Conservation (phyloP, 768 basidiomycete genomes). For the Suillus paluster region DNA sequence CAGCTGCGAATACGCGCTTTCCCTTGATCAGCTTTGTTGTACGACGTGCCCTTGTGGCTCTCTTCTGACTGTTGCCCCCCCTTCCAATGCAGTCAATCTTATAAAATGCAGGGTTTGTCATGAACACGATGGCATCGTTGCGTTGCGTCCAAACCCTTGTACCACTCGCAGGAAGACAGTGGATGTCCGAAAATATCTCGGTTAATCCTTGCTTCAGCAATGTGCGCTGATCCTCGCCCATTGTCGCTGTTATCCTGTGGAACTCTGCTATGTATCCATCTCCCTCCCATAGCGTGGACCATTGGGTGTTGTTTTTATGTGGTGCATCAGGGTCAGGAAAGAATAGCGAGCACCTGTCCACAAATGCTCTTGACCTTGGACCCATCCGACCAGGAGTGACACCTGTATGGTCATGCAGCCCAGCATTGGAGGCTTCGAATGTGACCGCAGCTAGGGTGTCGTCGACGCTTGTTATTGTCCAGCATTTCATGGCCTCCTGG, state of each 20-base stretch:
- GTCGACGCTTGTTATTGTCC: constrained; percentile 12
- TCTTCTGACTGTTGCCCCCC: not conserved
- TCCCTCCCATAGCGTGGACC: not conserved
- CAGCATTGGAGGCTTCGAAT: constrained; percentile 13
- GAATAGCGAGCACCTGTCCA: not conserved
- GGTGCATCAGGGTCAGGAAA: constrained; percentile 5
- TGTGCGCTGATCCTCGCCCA: no score
- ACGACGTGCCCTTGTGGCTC: not conserved
- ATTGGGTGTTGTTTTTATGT: not conserved
- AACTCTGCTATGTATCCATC: constrained; percentile 11
- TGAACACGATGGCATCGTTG: not conserved
- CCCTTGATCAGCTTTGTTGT: no score
- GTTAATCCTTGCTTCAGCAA: constrained; percentile 1
- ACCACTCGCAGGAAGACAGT: constrained; percentile 12
- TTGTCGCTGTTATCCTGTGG: not conserved
- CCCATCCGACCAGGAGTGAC: constrained; percentile 7
- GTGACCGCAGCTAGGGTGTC: not conserved
- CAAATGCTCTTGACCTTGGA: constrained; percentile 7
- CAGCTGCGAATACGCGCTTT: no score
- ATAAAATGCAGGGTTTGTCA: constrained; percentile 12
- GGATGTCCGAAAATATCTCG: constrained; percentile 6
- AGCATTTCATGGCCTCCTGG: constrained; percentile 15
- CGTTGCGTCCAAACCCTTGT: no score
- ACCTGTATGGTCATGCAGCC: not conserved
- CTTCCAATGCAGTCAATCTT: constrained; percentile 5